Evolutionary conservation across 2,329 filamentous ascomycete species (phyloP).

Genomic region (Botrytis hyacinthi): DNA sequence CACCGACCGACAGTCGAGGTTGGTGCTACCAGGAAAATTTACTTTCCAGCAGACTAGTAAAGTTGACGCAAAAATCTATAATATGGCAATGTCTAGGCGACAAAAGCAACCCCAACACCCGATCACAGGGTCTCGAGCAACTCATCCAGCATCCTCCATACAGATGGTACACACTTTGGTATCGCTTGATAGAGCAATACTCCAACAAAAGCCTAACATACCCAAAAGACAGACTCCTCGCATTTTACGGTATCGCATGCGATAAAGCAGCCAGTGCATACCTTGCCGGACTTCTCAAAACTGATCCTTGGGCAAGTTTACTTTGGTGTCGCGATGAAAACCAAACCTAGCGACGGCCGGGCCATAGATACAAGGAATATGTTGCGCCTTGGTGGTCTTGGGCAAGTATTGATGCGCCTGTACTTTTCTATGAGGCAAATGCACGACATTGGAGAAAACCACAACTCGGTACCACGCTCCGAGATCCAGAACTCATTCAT

Average conservation of each 20-base stretch:
- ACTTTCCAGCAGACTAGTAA: neutral
- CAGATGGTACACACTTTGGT: neutral
- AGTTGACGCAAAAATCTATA: neutral
- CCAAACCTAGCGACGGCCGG: neutral
- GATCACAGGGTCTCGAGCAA: neutral
- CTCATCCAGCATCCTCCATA: neutral
- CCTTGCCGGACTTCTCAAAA: neutral
- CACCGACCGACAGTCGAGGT: neutral
- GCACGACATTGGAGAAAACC: neutral
- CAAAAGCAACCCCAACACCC: neutral
- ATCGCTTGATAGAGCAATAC: neutral
- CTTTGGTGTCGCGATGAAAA: neutral
- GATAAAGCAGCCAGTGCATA: neutral
- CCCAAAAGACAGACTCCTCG: neutral
- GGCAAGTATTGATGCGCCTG: neutral
- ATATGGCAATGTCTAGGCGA: neutral
- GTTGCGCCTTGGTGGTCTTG: neutral
- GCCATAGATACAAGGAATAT: neutral
- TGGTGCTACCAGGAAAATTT: neutral
- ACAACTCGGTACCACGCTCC: neutral
- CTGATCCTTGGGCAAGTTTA: neutral
- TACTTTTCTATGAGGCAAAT: neutral
- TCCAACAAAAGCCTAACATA: neutral
- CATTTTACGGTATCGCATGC: neutral
- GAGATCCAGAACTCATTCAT: neutral